Evolutionary conservation across 345 rosid species (phyloP).

Genomic region (Citrus hindsii): DNA sequence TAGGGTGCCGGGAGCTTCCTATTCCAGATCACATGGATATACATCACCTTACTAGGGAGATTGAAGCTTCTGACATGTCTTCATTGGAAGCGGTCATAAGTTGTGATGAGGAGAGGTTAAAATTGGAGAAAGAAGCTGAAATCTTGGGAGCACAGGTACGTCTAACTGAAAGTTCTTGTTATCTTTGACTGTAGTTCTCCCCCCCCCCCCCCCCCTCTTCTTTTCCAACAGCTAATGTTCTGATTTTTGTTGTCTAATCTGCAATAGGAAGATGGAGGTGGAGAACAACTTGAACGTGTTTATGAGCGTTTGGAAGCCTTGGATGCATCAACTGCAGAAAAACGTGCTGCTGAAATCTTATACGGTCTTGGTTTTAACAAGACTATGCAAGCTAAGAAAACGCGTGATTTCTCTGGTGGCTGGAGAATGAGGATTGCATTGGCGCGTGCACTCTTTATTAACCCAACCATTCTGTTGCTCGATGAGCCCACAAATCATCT

Average conservation of each 20-base stretch:
- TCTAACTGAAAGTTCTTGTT: not conserved
- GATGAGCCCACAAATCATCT: slow-evolving; percentile 99
- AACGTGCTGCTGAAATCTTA: slow-evolving; percentile 96
- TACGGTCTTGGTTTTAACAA: slow-evolving; percentile 94
- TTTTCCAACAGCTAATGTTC: not conserved
- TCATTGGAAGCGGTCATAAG: slow-evolving; percentile 81
- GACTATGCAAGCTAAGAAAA: slow-evolving; percentile 90
- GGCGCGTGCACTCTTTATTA: slow-evolving; percentile 91
- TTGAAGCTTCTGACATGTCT: slow-evolving; percentile 96
- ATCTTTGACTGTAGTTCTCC: not conserved
- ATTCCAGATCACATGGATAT: slow-evolving; percentile 98
- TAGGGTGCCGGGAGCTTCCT: slow-evolving; percentile 86
- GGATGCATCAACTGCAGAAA: slow-evolving; percentile 97
- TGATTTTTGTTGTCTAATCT: not conserved
- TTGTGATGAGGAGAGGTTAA: slow-evolving; percentile 95
- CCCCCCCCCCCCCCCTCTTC: too few species aligned
- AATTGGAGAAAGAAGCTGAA: slow-evolving; percentile 90
- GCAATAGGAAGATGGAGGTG: slow-evolving; percentile 90
- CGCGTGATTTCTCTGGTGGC: slow-evolving; percentile 95
- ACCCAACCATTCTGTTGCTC: slow-evolving; percentile 88
- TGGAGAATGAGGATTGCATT: slow-evolving; percentile 99
- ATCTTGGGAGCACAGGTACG: slow-evolving; percentile 62
- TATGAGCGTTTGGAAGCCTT: slow-evolving; percentile 92
- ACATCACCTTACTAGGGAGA: slow-evolving; percentile 79
- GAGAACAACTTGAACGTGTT: slow-evolving; percentile 82